These are phyloP conservation scores for Crepidotus variabilis DNA, from an alignment of 768 basidiomycete species.

Conservation along the genomic window DNA sequence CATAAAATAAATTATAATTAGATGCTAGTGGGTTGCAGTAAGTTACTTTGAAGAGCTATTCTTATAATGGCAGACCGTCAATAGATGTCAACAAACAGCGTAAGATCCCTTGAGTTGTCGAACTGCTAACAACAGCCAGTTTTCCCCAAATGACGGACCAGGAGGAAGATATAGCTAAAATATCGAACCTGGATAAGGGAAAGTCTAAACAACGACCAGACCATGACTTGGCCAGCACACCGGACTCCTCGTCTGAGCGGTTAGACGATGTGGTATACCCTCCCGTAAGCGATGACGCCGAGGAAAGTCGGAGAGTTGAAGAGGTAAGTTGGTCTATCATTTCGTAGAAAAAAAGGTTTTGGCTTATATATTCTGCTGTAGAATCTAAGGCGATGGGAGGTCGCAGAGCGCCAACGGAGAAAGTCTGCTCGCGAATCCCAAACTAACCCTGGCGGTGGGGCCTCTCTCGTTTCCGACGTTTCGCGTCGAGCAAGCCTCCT, in stretches of 20 bases:
- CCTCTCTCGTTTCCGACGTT: slow-evolving; percentile 55
- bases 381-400: slow-evolving; percentile 78
- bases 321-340: slow-evolving; percentile 45
- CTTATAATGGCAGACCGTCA: not conserved
- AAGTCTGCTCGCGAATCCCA: slow-evolving; percentile 64
- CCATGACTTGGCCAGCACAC: slow-evolving; percentile 21
- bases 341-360: not conserved
- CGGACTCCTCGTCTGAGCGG: slow-evolving; percentile 22
- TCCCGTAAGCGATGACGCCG: slow-evolving; percentile 60
- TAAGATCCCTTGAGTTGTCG: slow-evolving; percentile 6
- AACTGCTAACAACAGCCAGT: slow-evolving; percentile 15
- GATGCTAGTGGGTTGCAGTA: too few relatives aligned
- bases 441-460: slow-evolving; percentile 15
- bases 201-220: slow-evolving; percentile 28
- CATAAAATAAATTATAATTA: too few relatives aligned
- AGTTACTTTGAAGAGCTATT: too few relatives aligned
- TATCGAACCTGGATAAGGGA: slow-evolving; percentile 18
- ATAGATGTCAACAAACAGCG: slow-evolving; percentile 15
- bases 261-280: slow-evolving; percentile 46
- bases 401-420: slow-evolving; percentile 70
- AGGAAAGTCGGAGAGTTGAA: slow-evolving; percentile 65
- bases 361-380: slow-evolving; percentile 24
- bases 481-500: slow-evolving; percentile 57
- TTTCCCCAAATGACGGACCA: slow-evolving; percentile 33
- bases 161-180: slow-evolving; percentile 41